Conservation (phyloP, 2,329 filamentous ascomycete genomes). For the Davidsoniella virescens region DNA sequence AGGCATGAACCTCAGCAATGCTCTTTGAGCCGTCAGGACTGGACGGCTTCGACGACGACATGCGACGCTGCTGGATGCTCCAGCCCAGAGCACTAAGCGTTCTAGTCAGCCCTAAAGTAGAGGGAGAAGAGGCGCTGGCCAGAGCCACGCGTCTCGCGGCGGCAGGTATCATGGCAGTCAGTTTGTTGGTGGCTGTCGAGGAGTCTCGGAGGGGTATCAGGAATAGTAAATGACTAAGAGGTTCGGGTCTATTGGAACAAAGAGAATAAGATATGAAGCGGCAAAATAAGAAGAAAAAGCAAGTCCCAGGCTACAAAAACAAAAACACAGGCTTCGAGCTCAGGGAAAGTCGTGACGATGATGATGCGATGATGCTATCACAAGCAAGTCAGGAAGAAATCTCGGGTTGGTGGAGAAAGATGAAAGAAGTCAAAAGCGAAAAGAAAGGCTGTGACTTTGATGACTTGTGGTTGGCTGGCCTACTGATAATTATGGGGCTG, state of each 20-base stretch:
- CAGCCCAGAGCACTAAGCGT: slow-evolving; percentile 25
- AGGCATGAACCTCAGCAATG: slow-evolving; percentile 24
- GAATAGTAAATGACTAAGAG: slow-evolving; percentile 6
- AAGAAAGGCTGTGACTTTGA: slow-evolving; percentile 1
- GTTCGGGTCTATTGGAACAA: slow-evolving; percentile 4
- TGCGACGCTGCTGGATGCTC: slow-evolving; percentile 35
- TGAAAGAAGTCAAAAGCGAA: slow-evolving; percentile 1
- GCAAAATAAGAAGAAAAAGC: background rate
- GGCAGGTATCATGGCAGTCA: slow-evolving; percentile 31
- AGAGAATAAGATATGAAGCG: slow-evolving; percentile 6
- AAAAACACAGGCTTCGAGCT: slow-evolving; percentile 11
- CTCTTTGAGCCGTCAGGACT: slow-evolving; percentile 39
- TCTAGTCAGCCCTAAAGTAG: slow-evolving; percentile 19
- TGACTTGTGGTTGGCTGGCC: too few species aligned
- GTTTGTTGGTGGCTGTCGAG: slow-evolving; percentile 11
- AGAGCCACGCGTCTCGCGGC: slow-evolving; percentile 39
- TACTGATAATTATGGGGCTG: too few species aligned
- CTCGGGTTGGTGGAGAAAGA: slow-evolving; percentile 13
- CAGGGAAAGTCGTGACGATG: slow-evolving; percentile 1
- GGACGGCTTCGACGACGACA: slow-evolving; percentile 47
- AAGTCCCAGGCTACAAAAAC: background rate
- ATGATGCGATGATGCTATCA: background rate
- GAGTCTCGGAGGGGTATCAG: slow-evolving; percentile 4
- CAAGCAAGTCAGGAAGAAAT: slow-evolving; percentile 6
- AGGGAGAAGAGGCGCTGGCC: slow-evolving; percentile 4